Base-by-base conservation (phyloP, 345 rosid genomes). In the Gossypium stocksii region DNA sequence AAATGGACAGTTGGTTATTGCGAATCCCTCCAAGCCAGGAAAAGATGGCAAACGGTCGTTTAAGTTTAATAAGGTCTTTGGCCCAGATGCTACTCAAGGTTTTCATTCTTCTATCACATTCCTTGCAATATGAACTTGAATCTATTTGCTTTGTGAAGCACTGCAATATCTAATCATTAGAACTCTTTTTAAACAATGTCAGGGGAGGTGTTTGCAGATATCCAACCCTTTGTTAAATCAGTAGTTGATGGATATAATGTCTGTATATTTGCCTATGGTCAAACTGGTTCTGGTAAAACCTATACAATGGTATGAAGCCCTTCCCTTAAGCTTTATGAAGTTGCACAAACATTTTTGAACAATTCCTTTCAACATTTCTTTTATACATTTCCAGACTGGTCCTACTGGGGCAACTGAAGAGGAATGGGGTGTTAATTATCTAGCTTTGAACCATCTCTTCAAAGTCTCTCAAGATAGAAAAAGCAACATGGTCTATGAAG, bases 251-350 rank as follows among this genome's bases (percentile, higher is more conserved):
- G 98, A 19, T 92, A 84, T 74, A 89, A 88, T 70, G 98, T 89
- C 2, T 93, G 99, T 75, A 93, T 95, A 79, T 93, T 94, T 83
- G 98, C 98, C 51, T 94, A 94, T 66, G 98, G 98, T n/a, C 98
- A 94, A 84, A 94, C 98, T 46, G 97, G 98, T 75, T 94, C 97
- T 0, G 98, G 98, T 17, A 94, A 94, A 81, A 94, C 98, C 4
- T 84, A 91, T 80, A 94, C 98, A 7, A 94, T 92, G 98, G 98
- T 94, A 82, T 4, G 67, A 34, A 70, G 20, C 41, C 52, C 25
- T 15, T 38, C 41, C 14, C 41, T 11, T 75, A 61, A 38, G 54
- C 38, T 76, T 70, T 19, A 11, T 25, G 61, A 60, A 25, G 13
- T 22, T 45, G 45, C 23, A 25, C 20, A 10, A 38, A 34, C 75